These are phyloP conservation scores for Scheffersomyces stambukii DNA, from an alignment of 1,139 yeast genomes.

Conservation along the genomic window DNA sequence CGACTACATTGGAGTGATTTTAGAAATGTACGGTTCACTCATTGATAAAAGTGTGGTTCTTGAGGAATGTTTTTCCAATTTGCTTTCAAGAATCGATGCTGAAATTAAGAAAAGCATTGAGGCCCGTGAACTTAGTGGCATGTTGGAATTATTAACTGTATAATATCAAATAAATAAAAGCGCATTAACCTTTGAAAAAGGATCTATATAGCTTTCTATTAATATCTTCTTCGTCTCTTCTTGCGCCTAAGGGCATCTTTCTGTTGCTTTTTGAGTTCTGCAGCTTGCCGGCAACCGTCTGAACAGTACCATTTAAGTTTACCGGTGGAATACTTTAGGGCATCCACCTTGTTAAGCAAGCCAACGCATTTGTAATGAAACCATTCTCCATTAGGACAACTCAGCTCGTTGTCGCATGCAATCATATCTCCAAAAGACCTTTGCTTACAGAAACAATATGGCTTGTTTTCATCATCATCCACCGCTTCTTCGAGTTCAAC, in stretches of 20 bases:
- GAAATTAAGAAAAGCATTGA: conserved; percentile 81
- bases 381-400: conserved; percentile 48
- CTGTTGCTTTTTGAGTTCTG: conserved; percentile 11
- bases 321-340: conserved; percentile 34
- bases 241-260: conserved; percentile 17
- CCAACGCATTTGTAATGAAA: conserved; percentile 49
- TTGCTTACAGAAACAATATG: conserved; percentile 43
- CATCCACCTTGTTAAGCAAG: conserved; percentile 35
- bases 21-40: conserved; percentile 72
- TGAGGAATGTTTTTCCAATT: conserved; percentile 61
- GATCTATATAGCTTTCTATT: conserved; percentile 3
- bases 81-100: conserved; percentile 55
- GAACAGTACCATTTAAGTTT: conserved; percentile 42
- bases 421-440: conserved; percentile 47
- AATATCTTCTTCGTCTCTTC: conserved; percentile 12
- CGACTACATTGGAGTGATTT: conserved; percentile 77
- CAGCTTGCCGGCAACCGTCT: conserved; percentile 24
- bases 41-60: conserved; percentile 77
- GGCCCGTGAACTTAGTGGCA: conserved; percentile 87
- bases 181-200: conserved; percentile 1
- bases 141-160: conserved; percentile 75
- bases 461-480: conserved; percentile 20
- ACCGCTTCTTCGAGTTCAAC: conserved; percentile 6
- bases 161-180: conserved; percentile 11
- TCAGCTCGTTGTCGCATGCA: conserved; percentile 39